Base-by-base conservation (phyloP, 306 rosid species). In the Dryas alaskensis region DNA sequence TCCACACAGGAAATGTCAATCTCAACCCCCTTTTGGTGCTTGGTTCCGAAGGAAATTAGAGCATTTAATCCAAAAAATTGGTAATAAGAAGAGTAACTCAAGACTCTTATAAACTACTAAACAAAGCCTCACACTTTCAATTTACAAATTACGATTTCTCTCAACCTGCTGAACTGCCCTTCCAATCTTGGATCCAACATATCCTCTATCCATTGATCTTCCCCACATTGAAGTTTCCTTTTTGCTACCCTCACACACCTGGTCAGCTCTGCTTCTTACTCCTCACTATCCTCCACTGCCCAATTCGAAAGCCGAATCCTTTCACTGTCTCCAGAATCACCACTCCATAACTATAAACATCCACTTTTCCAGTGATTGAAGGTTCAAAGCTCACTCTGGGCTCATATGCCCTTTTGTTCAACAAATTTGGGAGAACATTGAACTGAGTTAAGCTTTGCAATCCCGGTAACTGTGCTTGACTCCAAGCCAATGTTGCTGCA, bases 391-490 rank as follows among this genome's bases (percentile, higher is more conserved):
- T 92, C 90, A 87, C 73, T 87, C 95, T 0, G 90, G 88, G 42
- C 91, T 89, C 81, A 87, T 85, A 22, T 85, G 87, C 1, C 89
- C 89, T 73, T 83, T 71, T 1, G 89, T 83, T 8, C 93, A 88
- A 16, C 88, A 37, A 54, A 75, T 70, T 65, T 60, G 60, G 1
- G 79, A 64, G 59, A 81, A 68, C 31, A 44, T 16, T 14, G 84
- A 74, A 59, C 63, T 53, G 47, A 75, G 67, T 19, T 19, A 19
- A 19, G 19, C 19, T 19, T 19, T 19, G 19, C 19, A 19, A 19
- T 19, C 19, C 19, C 19, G 19, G 19, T 19, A 19, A 19, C 19
- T 19, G 19, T 19, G 19, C 19, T 19, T 19, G 19, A 19, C 19
- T 19, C 19, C 19, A 19, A 19, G 19, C 19, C 19, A 19, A 19